A percentile compares a stretch with the other conserved stretches of the same genome.
Conservation (phyloP, 73 alveolate genomes). For the Diophrys sp. region DNA sequence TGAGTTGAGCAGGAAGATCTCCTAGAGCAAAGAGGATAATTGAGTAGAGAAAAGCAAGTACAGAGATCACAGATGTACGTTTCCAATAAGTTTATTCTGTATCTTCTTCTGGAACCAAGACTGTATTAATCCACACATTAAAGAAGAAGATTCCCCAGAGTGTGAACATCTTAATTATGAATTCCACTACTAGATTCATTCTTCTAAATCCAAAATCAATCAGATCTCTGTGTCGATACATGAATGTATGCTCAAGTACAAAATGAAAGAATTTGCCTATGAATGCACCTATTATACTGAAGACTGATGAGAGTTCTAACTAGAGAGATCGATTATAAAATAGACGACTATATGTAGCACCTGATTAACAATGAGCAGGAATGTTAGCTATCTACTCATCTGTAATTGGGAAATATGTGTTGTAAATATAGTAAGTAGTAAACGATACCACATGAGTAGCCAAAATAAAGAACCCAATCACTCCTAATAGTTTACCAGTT, state of each 20-base stretch:
- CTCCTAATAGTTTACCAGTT: background rate
- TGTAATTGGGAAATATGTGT: background rate
- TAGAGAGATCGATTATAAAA: background rate
- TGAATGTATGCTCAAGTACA: background rate
- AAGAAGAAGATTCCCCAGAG: background rate
- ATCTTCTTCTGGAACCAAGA: background rate
- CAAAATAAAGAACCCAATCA: background rate
- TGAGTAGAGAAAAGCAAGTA: background rate
- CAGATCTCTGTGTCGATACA: background rate
- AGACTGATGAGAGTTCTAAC: background rate
- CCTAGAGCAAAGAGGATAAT: background rate
- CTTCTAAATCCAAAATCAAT: background rate
- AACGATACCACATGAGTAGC: background rate
- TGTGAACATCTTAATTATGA: background rate
- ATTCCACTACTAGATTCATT: background rate
- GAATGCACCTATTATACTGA: background rate
- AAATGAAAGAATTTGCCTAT: background rate
- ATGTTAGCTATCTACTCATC: background rate
- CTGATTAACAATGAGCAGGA: background rate
- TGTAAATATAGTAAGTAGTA: no score
- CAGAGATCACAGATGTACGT: background rate
- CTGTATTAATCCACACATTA: background rate
- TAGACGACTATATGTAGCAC: background rate
- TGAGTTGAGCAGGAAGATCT: background rate
- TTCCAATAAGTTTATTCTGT: background rate